Percentiles rank a stretch among this genome's conserved stretches.
These are phyloP conservation scores for Syzygium aqueum DNA, from an alignment of 345 rosid genomes.

Conservation along the genomic window DNA sequence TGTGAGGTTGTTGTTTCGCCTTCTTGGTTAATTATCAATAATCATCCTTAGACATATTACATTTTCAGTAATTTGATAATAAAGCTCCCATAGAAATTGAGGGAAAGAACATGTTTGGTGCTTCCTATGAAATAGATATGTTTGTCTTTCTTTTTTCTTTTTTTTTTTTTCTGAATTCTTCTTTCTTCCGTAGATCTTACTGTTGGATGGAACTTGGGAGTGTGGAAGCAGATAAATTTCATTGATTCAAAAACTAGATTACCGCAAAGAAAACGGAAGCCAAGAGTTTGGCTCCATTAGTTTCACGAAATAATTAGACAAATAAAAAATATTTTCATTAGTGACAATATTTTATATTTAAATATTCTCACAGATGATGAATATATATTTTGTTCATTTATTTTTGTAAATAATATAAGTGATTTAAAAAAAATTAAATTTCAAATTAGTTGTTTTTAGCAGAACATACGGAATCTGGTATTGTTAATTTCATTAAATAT, in stretches of 20 bases:
- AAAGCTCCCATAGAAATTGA: background rate
- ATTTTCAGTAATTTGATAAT: background rate
- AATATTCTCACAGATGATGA: background rate
- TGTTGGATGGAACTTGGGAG: background rate
- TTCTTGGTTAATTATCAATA: background rate
- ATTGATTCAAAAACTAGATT: background rate
- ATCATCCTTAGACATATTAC: background rate
- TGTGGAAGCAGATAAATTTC: background rate
- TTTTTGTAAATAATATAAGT: rapidly evolving
- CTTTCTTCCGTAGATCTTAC: background rate
- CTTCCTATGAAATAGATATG: background rate
- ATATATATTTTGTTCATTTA: too few species aligned
- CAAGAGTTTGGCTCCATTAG: rapidly evolving
- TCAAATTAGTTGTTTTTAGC: rapidly evolving
- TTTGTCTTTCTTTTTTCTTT: rapidly evolving
- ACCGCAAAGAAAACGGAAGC: background rate
- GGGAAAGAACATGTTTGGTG: background rate
- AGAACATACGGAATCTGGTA: rapidly evolving
- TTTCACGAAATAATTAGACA: rapidly evolving
- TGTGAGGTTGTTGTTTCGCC: background rate
- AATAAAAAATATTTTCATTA: rapidly evolving
- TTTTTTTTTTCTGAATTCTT: background rate
- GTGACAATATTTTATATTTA: background rate
- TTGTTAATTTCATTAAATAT: background rate
- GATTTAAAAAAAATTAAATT: background rate